Conservation (phyloP, 2,329 filamentous ascomycete species). For the Talaromyces sp. region DNA sequence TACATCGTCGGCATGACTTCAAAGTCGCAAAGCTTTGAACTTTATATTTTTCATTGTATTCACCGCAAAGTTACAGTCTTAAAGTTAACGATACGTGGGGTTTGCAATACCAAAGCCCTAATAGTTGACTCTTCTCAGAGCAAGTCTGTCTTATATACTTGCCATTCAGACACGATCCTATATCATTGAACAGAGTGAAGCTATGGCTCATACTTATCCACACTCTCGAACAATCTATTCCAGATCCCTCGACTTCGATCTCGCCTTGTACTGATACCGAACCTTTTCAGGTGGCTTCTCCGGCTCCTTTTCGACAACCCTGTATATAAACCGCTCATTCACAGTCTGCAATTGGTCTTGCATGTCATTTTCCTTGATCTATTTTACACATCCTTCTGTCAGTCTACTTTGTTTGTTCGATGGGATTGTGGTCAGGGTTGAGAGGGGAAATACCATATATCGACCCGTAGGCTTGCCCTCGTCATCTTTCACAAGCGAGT, state of each 20-base stretch:
- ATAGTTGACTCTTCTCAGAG: background rate
- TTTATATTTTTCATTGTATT: background rate
- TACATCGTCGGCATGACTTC: background rate
- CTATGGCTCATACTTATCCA: too few relatives aligned
- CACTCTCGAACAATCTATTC: background rate
- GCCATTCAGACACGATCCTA: too few relatives aligned
- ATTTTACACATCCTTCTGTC: background rate
- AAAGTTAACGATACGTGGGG: background rate
- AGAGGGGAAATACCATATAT: conserved; percentile 11
- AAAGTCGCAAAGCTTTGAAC: background rate
- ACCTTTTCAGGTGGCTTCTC: background rate
- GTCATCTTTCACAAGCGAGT: conserved; percentile 9
- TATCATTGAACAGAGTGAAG: too few relatives aligned
- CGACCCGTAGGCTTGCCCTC: conserved; percentile 11
- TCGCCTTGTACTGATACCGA: background rate
- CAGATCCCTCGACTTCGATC: background rate
- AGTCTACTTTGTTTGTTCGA: background rate
- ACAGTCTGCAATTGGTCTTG: conserved; percentile 14
- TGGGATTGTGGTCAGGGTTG: too few relatives aligned
- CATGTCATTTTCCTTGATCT: conserved; percentile 16
- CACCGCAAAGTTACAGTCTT: background rate
- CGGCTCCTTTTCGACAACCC: conserved; percentile 11
- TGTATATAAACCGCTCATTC: conserved; percentile 18
- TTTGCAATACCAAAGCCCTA: background rate
- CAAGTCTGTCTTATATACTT: background rate